Evolutionary conservation across 78 protist genomes (phyloP).

Genomic region (Emiliania huxleyi): DNA sequence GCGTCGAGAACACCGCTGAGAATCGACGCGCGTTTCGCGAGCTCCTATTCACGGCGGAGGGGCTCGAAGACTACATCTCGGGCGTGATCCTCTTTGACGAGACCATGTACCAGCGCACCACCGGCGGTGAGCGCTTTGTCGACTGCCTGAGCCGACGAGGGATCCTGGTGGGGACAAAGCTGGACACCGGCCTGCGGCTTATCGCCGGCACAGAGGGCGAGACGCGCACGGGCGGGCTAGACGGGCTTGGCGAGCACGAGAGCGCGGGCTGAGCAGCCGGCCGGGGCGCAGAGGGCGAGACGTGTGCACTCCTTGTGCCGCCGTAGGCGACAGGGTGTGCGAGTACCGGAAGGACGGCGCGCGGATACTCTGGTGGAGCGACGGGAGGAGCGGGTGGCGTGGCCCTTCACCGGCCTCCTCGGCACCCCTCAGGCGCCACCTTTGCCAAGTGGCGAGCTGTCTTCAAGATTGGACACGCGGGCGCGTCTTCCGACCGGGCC

Average conservation of each 20-base stretch:
- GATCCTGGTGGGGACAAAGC: conserved; percentile 86
- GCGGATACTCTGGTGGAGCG: too few relatives aligned
- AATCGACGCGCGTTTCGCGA: conserved; percentile 89
- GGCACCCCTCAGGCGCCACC: too few relatives aligned
- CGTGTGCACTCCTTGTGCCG: too few relatives aligned
- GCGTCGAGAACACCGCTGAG: conserved; percentile 81
- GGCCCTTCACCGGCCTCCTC: too few relatives aligned
- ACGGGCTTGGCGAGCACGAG: conserved; percentile 77
- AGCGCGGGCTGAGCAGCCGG: too few relatives aligned
- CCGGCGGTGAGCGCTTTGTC: conserved; percentile 72
- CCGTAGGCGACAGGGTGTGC: conserved; percentile 71
- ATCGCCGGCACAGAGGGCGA: conserved; percentile 73
- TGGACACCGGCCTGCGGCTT: conserved; percentile 71
- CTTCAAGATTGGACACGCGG: conserved; percentile 64
- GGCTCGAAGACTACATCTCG: conserved; percentile 70
- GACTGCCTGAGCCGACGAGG: conserved; percentile 66
- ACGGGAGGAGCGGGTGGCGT: too few relatives aligned
- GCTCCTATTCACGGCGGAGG: conserved; percentile 74
- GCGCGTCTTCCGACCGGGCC: too few relatives aligned
- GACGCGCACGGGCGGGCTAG: conserved; percentile 88
- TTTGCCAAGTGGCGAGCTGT: conserved; percentile 92
- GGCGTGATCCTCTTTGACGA: conserved; percentile 91
- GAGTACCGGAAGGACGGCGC: conserved; percentile 86
- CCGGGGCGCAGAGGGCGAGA: too few relatives aligned
- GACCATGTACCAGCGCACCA: conserved; percentile 80